Percentiles rank a stretch among this genome's conserved stretches.
Conservation (phyloP, 176 grass and related monocot genomes). For the Musa acuminata region DNA sequence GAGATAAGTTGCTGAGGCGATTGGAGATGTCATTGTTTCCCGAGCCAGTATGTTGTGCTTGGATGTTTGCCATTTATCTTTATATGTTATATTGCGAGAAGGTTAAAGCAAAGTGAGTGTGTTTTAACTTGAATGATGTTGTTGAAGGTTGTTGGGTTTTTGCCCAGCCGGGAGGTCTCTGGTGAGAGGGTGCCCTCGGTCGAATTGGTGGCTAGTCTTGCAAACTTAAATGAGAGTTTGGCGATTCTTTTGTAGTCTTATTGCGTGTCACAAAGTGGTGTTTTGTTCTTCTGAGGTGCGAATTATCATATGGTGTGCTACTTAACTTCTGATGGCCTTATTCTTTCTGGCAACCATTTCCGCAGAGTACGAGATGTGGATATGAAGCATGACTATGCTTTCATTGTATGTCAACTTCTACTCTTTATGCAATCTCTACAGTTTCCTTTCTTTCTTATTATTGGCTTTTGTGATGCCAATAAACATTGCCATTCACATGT, state of each 20-base stretch:
- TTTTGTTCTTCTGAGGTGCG: constrained; percentile 18
- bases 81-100: too few species aligned
- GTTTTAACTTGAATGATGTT: constrained; percentile 94
- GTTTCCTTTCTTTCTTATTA: too few species aligned
- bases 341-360: constrained; percentile 80
- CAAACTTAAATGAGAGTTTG: constrained; percentile 87
- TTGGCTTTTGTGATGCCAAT: too few species aligned
- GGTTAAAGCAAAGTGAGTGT: constrained; percentile 6
- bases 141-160: constrained; percentile 99
- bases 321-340: constrained; percentile 49
- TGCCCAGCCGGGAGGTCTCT: constrained; percentile 71
- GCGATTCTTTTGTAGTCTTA: constrained; percentile 88
- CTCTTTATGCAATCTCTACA: background rate
- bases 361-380: constrained; percentile 99
- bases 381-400: constrained; percentile 98
- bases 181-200: constrained; percentile 92
- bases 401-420: constrained; percentile 59
- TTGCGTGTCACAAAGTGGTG: constrained; percentile 33
- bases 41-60: background rate
- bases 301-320: constrained; percentile 48
- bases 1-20: background rate
- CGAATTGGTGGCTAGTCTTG: constrained; percentile 78
- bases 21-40: background rate
- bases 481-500: too few species aligned
- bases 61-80: too few species aligned